phyloP scores from a whole-genome alignment of 345 rosid genomes.

The Moricandia arvensis region DNA sequence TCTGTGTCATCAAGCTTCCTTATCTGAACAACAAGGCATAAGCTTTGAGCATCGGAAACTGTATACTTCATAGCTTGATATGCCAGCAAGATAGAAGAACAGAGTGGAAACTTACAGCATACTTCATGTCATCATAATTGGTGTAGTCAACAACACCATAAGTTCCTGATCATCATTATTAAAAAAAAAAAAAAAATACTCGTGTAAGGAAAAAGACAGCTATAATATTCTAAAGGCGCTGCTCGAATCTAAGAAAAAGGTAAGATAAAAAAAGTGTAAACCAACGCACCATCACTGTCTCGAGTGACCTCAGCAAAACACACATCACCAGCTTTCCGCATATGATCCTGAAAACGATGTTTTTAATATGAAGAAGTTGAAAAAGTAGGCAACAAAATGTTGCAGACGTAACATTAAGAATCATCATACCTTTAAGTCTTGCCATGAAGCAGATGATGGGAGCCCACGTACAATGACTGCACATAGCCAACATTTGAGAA shows the following conservation, averaged over 20 bases:
- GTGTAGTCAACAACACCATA: constrained; percentile 93
- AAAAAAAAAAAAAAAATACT: too few relatives aligned
- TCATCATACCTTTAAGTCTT: constrained; percentile 77
- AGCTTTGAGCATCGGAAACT: neutral
- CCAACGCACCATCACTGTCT: constrained; percentile 69
- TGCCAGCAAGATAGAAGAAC: neutral
- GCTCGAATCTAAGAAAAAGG: neutral
- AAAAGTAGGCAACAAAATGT: neutral
- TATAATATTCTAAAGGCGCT: neutral
- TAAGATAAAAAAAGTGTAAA: constrained; percentile 4
- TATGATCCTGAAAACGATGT: constrained; percentile 74
- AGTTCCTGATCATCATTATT: constrained; percentile 52
- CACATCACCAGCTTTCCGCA: constrained; percentile 97
- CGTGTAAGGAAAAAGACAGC: neutral
- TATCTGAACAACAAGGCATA: constrained; percentile 35
- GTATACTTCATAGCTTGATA: neutral
- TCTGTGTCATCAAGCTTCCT: constrained; percentile 83
- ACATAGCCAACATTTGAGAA: constrained; percentile 20
- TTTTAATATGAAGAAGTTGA: neutral
- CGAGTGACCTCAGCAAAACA: constrained; percentile 93
- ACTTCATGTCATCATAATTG: constrained; percentile 91
- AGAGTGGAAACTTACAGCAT: constrained; percentile 67
- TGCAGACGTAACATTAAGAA: neutral
- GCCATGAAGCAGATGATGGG: constrained; percentile 97
- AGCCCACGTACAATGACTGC: constrained; percentile 88